Percentiles rank a stretch among this genome's conserved stretches.
These are phyloP conservation scores for Acer yangbiense DNA, from an alignment of 345 rosid species.

Conservation along the genomic window DNA sequence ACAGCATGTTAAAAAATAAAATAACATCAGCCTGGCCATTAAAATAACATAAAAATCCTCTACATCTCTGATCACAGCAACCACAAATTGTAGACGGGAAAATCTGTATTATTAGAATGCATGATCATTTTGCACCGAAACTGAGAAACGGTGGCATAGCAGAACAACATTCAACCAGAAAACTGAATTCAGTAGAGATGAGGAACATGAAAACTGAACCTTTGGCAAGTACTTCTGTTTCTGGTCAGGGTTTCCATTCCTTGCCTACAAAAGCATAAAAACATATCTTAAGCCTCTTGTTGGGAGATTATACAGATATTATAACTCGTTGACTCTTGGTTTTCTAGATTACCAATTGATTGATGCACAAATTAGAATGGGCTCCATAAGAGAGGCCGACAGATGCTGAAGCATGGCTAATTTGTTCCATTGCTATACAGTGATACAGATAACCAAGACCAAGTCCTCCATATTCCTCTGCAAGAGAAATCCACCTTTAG, in stretches of 20 bases:
- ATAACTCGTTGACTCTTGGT: background rate
- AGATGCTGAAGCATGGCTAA: conserved; percentile 90
- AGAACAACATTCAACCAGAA: background rate
- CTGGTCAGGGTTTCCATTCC: conserved; percentile 80
- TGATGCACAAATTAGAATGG: conserved; percentile 92
- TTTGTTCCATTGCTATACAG: conserved; percentile 89
- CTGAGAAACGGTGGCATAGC: background rate
- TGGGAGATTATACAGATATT: background rate
- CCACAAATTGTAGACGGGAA: background rate
- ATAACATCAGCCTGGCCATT: background rate
- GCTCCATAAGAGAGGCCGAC: conserved; percentile 93
- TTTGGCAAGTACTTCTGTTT: conserved; percentile 86
- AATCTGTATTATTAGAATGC: background rate
- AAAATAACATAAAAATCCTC: conserved; percentile 5
- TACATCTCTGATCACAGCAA: background rate
- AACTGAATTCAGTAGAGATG: background rate
- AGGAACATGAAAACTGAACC: conserved; percentile 43
- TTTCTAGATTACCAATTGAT: conserved; percentile 78
- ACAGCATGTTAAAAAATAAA: background rate
- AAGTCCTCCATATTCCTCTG: conserved; percentile 96
- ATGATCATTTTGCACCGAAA: background rate
- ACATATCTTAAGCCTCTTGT: background rate
- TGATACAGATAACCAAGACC: conserved; percentile 96
- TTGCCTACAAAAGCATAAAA: conserved; percentile 51
- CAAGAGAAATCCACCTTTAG: conserved; percentile 14